Evolutionary conservation across 2,329 filamentous ascomycete genomes (phyloP).

Genomic region (Malbranchea zuffiana): DNA sequence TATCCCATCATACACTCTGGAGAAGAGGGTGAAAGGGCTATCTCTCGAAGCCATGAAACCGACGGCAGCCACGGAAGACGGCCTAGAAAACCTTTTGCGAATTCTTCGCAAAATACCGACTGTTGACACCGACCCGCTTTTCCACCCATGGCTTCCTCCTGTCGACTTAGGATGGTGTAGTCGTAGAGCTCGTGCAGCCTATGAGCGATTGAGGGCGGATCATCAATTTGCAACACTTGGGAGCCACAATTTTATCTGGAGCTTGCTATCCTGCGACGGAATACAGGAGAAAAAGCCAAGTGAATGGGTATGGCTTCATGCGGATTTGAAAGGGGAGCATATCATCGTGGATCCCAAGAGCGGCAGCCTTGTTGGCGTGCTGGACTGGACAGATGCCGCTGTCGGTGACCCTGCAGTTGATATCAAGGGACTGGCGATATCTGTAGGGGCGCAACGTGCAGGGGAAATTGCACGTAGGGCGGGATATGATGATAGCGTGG

Average conservation of each 20-base stretch:
- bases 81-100: not conserved
- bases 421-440: slow-evolving; percentile 2
- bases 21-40: not conserved
- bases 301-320: not conserved
- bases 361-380: not conserved
- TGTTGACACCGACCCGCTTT: not conserved
- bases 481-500: not conserved
- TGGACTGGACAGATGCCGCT: slow-evolving; percentile 1
- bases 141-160: not conserved
- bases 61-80: not conserved
- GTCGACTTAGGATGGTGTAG: not conserved
- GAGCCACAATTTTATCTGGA: not conserved
- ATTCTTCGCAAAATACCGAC: not conserved
- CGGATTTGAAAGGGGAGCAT: slow-evolving; percentile 1
- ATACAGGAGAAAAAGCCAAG: not conserved
- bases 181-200: not conserved
- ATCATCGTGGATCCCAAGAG: not conserved
- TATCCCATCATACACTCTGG: too few species aligned
- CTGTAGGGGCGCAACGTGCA: not conserved
- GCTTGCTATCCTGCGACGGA: not conserved
- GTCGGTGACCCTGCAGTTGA: not conserved
- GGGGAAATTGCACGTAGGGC: not conserved
- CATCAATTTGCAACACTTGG: not conserved
- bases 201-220: not conserved
- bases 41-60: not conserved